These are phyloP conservation scores for Wakefieldia striispora DNA, from an alignment of 768 basidiomycete species.

Conservation along the genomic window DNA sequence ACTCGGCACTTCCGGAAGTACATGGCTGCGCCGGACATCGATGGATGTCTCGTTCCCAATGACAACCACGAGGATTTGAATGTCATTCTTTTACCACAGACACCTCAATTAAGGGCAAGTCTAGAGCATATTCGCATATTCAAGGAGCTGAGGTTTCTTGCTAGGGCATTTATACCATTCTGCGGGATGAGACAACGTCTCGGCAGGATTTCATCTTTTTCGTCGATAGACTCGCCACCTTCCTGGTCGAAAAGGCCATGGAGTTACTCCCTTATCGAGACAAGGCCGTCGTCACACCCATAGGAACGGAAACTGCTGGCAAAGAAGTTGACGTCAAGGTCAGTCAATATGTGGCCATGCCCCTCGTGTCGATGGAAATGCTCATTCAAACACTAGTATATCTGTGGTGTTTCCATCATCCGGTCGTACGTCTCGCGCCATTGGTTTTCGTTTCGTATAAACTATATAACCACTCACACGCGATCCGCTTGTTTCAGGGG, in stretches of 20 bases:
- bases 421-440: slow-evolving; percentile 61
- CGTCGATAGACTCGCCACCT: slow-evolving; percentile 79
- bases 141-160: background rate
- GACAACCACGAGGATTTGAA: slow-evolving; percentile 45
- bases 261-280: slow-evolving; percentile 72
- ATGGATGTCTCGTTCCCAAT: slow-evolving; percentile 37
- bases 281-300: slow-evolving; percentile 66
- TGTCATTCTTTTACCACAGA: slow-evolving; percentile 69
- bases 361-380: background rate
- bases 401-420: slow-evolving; percentile 88
- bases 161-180: slow-evolving; percentile 86
- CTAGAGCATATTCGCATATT: background rate
- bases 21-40: slow-evolving; percentile 53
- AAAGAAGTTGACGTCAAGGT: slow-evolving; percentile 63
- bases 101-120: slow-evolving; percentile 74
- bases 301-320: slow-evolving; percentile 54
- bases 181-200: slow-evolving; percentile 68
- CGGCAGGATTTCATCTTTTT: slow-evolving; percentile 93
- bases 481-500: slow-evolving; percentile 48
- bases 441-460: background rate
- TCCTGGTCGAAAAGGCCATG: slow-evolving; percentile 82
- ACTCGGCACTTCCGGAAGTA: slow-evolving; percentile 68
- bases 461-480: background rate
- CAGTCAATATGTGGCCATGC: slow-evolving; percentile 2
- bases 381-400: slow-evolving; percentile 39